Evolutionary conservation across 1,284 basidiomycete species (phyloP), one percentile per base, ranked within the genome.

Genomic region (Pseudomicrostroma phylloplanum): DNA sequence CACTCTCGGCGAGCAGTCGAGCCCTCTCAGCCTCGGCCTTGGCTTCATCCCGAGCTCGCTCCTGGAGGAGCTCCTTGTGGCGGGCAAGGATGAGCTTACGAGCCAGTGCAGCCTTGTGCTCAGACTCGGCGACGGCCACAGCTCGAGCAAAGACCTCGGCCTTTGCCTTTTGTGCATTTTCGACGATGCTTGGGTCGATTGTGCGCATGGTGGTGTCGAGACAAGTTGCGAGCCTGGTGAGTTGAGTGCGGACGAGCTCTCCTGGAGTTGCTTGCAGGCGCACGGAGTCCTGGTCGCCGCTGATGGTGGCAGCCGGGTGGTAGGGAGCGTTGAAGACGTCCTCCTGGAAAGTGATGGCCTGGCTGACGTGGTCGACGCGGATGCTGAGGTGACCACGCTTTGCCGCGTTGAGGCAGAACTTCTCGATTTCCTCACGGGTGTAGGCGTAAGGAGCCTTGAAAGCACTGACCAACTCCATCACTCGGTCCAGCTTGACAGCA

Each of bases 381-480:
- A 96, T 88, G 74, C 84, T 86, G 63, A 97, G 85, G 80, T 96
- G 92, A 51, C 92, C 91, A 15, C 89, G 86, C 65, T 90, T 87
- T 63, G 90, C 91, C 64, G 91, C 92, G 60, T 88, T 88, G 87
- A 96, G 92, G 69, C 96, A 83, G 81, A 96, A 97, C 63, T 80
- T 80, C 61, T 82, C 81, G 58, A 82, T 79, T 57, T 81, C 79
- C 30, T 74, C 76, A 13, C 68, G 55, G 2, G 69, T 66, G 72
- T 78, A 78, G 66, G 67, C 64, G 68, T 74, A 66, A 17, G 76
- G 76, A 49, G 70, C 73, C 66, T 78, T 71, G 70, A 79, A 77
- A 17, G 75, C 68, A 1, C 70, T 71, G 53, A 79, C 74, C 55
- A 79, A 75, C 62, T 76, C 65, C 70, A 79, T 73, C 46, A 78